phyloP scores from a whole-genome alignment of 352 stramenopile species.

The Phytophthora sp. region DNA sequence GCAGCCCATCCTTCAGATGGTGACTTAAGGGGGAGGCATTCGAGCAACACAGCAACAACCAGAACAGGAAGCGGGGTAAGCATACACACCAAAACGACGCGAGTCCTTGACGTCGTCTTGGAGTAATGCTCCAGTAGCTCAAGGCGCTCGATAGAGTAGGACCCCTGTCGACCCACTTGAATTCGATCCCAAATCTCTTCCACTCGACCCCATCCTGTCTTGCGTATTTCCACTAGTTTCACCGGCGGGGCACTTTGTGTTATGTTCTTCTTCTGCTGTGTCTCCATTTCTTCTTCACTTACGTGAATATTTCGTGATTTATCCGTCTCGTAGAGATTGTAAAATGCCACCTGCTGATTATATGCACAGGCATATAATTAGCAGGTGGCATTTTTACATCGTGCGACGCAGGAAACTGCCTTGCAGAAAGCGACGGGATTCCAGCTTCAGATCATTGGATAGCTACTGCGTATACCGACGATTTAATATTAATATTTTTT shows the following conservation, averaged over 20 bases:
- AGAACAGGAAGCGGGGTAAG: slow-evolving; percentile 5
- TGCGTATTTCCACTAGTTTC: no score
- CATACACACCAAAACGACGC: neutral
- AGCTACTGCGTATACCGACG: no score
- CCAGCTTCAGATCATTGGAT: no score
- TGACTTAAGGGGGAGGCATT: slow-evolving; percentile 1
- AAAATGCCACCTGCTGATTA: no score
- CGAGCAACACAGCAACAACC: neutral
- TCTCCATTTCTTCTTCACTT: no score
- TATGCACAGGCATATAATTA: no score
- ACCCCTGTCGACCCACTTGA: slow-evolving; percentile 9
- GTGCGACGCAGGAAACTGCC: no score
- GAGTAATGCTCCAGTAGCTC: slow-evolving; percentile 9
- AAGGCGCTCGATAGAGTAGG: slow-evolving; percentile 9
- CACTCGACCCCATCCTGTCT: neutral
- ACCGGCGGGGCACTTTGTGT: neutral
- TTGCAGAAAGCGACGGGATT: no score
- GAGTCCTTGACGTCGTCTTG: slow-evolving; percentile 4
- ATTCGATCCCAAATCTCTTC: slow-evolving; percentile 1
- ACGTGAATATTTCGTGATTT: no score
- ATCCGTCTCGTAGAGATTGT: no score
- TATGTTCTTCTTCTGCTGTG: neutral
- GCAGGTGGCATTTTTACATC: no score
- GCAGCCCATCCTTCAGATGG: slow-evolving; percentile 12
- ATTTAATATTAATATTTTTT: no score